Evolutionary conservation across 225 moss, liverwort and hornwort genomes (phyloP), one percentile per base, ranked within the genome.

Genomic region (Sphagnum contortum): DNA sequence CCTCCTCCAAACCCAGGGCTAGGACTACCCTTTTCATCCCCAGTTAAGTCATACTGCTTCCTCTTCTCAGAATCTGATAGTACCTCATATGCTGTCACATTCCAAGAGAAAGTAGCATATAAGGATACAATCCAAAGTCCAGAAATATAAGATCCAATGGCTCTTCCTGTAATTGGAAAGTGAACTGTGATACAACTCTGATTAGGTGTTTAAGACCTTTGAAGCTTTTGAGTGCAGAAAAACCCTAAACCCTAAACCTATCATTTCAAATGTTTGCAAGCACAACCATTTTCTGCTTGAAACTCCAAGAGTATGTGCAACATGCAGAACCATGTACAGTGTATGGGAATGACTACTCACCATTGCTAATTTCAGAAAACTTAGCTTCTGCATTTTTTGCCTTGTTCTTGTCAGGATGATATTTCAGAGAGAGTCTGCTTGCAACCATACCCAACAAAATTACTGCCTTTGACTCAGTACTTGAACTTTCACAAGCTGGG

Each of bases 351-450:
- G 53, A 48, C 29, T 69, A 59, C 71, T 72, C 57, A 94, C 94
- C 94, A 65, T 89, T 76, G 69, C 89, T 91, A 57, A 94, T 80
- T 66, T 94, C 89, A 55, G 87, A 77, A 60, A 94, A 91, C 78
- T 89, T 91, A 49, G 79, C 65, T 79, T 91, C 81, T 4, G 94
- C 94, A 10, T 79, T 82, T 70, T 91, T 94, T 0, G 94, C 87
- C 61, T 86, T 87, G 77, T 94, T 94, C 67, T 94, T 94, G 68
- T 94, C 94, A 47, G 94, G 94, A 69, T 94, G 94, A 69, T 80
- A 91, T 76, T 91, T 94, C 54, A 94, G 68, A 9, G 94, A 94
- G 64, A 83, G 87, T 72, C 94, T 94, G 80, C 59, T 70, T 69
- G 59, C 49, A 66, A 69, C 55, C 4, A 64, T 65, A 48, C 50